Conservation (phyloP, 371 early-diverging fungal genomes). For the Circinella umbellata region DNA sequence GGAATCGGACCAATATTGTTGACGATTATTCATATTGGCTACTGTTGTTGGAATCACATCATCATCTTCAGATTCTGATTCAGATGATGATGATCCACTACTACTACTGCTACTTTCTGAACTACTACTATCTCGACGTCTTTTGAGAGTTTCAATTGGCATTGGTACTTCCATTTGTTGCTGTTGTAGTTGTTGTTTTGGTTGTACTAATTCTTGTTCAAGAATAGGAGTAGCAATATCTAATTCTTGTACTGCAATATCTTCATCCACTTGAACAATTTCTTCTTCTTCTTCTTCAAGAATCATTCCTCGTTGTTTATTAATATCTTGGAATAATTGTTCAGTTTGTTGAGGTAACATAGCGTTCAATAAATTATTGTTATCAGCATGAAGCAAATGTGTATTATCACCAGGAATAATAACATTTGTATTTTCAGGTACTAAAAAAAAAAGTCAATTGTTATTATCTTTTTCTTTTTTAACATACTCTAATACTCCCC, state of each 20-base stretch:
- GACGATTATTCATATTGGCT: slow-evolving; percentile 40
- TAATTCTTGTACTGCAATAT: slow-evolving; percentile 7
- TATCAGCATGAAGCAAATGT: too few relatives aligned
- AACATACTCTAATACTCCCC: too few relatives aligned
- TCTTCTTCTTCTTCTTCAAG: slow-evolving; percentile 7
- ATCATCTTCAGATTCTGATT: slow-evolving; percentile 27
- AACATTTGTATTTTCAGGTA: background rate
- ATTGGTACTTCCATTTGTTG: background rate
- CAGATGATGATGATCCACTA: slow-evolving; percentile 19
- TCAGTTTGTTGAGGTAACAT: background rate
- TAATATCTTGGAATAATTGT: background rate
- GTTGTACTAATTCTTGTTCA: background rate
- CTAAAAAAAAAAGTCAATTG: background rate
- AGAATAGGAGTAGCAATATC: background rate
- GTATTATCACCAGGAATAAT: too few relatives aligned
- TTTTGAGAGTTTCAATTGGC: background rate
- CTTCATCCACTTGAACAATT: slow-evolving; percentile 16
- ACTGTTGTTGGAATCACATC: slow-evolving; percentile 45
- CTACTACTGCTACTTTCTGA: slow-evolving; percentile 7
- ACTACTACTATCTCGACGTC: slow-evolving; percentile 12
- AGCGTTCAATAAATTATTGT: background rate
- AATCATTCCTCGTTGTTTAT: background rate
- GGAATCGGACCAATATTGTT: slow-evolving; percentile 33
- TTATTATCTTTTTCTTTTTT: background rate
- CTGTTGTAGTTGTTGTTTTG: background rate